Base-by-base conservation (phyloP, 2,329 filamentous ascomycete genomes). In the Microcera coccophila region DNA sequence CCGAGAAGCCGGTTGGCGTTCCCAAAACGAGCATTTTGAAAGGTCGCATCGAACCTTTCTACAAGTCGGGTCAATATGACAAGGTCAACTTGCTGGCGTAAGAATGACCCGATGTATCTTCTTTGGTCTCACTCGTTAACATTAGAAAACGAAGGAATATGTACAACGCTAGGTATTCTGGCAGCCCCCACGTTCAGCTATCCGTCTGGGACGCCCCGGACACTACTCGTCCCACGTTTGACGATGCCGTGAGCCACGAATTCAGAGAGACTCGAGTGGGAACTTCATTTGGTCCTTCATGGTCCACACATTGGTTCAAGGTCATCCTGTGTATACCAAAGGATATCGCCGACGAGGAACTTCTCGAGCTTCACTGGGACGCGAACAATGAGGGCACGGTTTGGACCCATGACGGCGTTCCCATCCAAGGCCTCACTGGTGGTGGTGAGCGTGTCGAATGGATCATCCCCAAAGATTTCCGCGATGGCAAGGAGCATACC, bases 221-320 rank as follows among this genome's bases (percentile, higher is more conserved):
- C 57, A 81, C 87, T 38, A 76, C 82, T 19, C 82, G 93, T 14
- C 93, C 93, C 2, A 83, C 84, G 3, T 98, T 98, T 70, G 71
- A 90, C 50, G 88, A 96, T 42, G 91, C 90, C 5, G 71, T 75
- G n/a, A 73, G 71, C 36, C 82, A 94, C 54, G 71, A 83, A 5
- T 98, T 91, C 71, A 78, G 76, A 39, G 76, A 83, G 37, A 86
- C 90, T 8, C 72, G 78, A 15, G 81, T 90, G 41, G 90, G 91
- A 45, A 76, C 85, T 44, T 81, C 74, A 5, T 97, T 97, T 56
- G 93, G 93, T 1, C 93, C 93, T 2, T 93, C 90, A 26, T 98
- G 93, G 93, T 86, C 90, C 2, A 98, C 93, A 8, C 93, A 97
- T 66, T 98, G 93, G 93, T 95, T 98, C 77, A 87, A 83, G 57